Conservation (phyloP, 805 yeast species). For the Saccharomycopsis sp. region DNA sequence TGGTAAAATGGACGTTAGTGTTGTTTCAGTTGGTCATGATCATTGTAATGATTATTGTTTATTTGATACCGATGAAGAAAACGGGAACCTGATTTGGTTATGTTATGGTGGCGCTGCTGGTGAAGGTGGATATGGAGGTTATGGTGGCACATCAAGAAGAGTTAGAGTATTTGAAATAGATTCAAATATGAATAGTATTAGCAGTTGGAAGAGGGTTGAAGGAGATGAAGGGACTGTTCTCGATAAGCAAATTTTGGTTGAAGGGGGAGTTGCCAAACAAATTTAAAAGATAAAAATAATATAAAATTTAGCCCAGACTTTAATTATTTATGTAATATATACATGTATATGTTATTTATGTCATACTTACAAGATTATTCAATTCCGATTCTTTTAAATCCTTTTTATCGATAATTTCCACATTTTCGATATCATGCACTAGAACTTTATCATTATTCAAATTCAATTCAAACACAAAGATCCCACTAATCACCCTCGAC, state of each 20-base stretch:
- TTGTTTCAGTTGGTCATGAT: constrained; percentile 86
- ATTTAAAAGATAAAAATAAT: no score
- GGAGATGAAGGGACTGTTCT: constrained; percentile 40
- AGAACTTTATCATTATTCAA: constrained; percentile 45
- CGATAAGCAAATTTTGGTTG: constrained; percentile 47
- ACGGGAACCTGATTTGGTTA: constrained; percentile 52
- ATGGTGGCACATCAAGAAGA: constrained; percentile 80
- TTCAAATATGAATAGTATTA: constrained; percentile 33
- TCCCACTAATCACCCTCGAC: constrained; percentile 32
- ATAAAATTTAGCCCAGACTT: neutral
- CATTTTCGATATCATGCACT: constrained; percentile 62
- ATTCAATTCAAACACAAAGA: constrained; percentile 60
- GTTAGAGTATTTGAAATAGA: constrained; percentile 67
- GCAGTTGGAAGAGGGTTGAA: constrained; percentile 71
- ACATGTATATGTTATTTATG: neutral
- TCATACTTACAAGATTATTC: constrained; percentile 5
- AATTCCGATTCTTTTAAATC: constrained; percentile 1
- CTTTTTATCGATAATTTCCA: constrained; percentile 48
- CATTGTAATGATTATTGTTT: constrained; percentile 92
- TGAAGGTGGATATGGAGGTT: constrained; percentile 95
- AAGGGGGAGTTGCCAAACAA: no score
- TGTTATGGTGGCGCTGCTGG: constrained; percentile 95
- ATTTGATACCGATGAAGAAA: constrained; percentile 35
- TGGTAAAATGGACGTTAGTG: constrained; percentile 61
- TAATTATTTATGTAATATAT: no score